Base-by-base conservation (phyloP, 306 rosid species). In the Mimosa bimucronata region DNA sequence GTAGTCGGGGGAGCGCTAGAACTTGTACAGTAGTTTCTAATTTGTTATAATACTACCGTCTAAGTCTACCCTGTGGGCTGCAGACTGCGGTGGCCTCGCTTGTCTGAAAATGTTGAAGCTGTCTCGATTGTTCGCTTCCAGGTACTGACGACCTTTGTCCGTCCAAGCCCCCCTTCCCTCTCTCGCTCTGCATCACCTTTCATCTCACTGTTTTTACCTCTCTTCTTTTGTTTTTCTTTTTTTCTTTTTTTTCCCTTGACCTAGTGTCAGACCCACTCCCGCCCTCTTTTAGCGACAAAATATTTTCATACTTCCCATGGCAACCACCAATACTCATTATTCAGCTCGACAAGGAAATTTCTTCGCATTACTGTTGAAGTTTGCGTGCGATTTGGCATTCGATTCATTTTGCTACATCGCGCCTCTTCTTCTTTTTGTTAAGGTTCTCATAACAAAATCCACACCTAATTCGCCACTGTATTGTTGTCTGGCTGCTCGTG, bases 21-120 rank as follows among this genome's bases (percentile, higher is more conserved):
- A n/a, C n/a, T n/a, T n/a, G n/a, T n/a, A n/a, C n/a, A n/a, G n/a
- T n/a, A n/a, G n/a, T n/a, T n/a, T n/a, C n/a, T n/a, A n/a, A n/a
- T n/a, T n/a, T n/a, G n/a, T n/a, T n/a, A n/a, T n/a, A n/a, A n/a
- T n/a, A n/a, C n/a, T n/a, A n/a, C 72, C 72, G 6, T 14, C 71
- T 16, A 9, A 37, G 15, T 37, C 48, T 9, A 37, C 46, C 0
- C 72, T 37, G 28, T 16, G 9, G 28, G 0, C 15, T 3, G n/a
- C 48, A 2, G 42, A 31, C 26, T 11, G 19, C 71, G 14, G 76
- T 23, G 26, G 50, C 15, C 34, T 42, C 25, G 9, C 25, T 19
- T 52, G 23, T 52, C 18, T 18, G 10, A 81, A 75, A 83, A 90
- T 88, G 94, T 87, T 83, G 42, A 90, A 78, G 85, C 67, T 88